These are phyloP conservation scores for Hemerocallis citrina DNA, from an alignment of 106 monocot genomes.

Conservation along the genomic window DNA sequence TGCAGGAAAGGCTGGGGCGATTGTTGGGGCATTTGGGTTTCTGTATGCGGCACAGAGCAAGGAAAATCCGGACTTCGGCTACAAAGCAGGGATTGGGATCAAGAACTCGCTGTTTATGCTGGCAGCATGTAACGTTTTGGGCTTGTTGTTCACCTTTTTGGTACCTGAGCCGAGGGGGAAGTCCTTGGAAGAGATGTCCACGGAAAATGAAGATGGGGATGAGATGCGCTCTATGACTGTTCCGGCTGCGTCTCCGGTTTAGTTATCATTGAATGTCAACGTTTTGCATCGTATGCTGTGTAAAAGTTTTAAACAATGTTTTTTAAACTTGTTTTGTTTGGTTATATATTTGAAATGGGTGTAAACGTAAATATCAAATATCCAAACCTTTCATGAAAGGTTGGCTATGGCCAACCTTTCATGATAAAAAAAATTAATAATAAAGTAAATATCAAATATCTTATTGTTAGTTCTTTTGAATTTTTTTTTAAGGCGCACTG, in stretches of 20 bases:
- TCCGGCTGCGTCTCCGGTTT: not conserved
- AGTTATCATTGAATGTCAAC: too few relatives aligned
- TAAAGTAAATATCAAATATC: too few relatives aligned
- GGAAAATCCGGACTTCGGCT: constrained; percentile 31
- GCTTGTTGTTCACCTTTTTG: constrained; percentile 31
- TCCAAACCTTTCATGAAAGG: too few relatives aligned
- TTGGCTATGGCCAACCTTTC: too few relatives aligned
- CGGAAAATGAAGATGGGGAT: constrained; percentile 14
- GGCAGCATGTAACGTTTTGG: constrained; percentile 23
- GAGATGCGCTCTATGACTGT: not conserved
- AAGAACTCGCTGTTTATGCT: constrained; percentile 38
- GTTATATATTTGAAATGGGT: too few relatives aligned
- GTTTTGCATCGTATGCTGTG: too few relatives aligned
- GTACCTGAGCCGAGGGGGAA: constrained; percentile 46
- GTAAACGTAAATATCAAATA: too few relatives aligned
- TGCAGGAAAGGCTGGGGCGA: constrained; percentile 52
- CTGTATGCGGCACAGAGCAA: constrained; percentile 17
- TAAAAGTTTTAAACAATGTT: too few relatives aligned
- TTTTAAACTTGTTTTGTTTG: too few relatives aligned
- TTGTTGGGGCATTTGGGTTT: constrained; percentile 31
- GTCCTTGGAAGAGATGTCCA: constrained; percentile 34
- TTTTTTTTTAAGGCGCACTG: too few relatives aligned
- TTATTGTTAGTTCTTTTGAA: too few relatives aligned
- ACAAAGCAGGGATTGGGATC: constrained; percentile 39
- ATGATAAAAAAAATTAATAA: too few relatives aligned